Percentiles rank a stretch among this genome's conserved stretches.
These are phyloP conservation scores for Primulina tabacum DNA, from an alignment of 257 asterid genomes.

Conservation along the genomic window DNA sequence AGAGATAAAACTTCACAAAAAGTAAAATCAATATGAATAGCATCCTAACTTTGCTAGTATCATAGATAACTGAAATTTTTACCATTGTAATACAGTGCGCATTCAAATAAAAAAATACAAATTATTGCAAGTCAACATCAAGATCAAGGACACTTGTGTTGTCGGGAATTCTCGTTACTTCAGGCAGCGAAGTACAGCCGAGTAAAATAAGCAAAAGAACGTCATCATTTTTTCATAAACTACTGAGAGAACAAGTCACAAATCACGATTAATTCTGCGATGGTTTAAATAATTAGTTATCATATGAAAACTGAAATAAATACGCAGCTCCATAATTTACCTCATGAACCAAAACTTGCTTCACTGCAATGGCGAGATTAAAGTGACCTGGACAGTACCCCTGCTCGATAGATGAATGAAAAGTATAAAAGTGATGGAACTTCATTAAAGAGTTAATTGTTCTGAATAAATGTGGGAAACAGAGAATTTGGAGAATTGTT, in stretches of 20 bases:
- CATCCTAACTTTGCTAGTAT: background rate
- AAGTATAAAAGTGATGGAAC: conserved; percentile 7
- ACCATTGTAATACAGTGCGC: background rate
- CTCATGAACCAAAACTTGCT: conserved; percentile 91
- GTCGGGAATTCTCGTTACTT: background rate
- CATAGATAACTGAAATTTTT: background rate
- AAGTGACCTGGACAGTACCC: conserved; percentile 57
- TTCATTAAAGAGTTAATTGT: conserved; percentile 18
- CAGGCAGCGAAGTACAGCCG: background rate
- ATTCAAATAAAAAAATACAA: conserved; percentile 1
- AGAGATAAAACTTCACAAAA: background rate
- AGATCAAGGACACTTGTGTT: background rate
- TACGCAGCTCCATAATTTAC: conserved; percentile 34
- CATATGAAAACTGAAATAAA: background rate
- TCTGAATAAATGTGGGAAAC: conserved; percentile 11
- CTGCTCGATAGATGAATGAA: conserved; percentile 42
- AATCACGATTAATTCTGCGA: background rate
- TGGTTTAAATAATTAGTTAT: background rate
- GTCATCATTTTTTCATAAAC: background rate
- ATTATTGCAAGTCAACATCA: background rate
- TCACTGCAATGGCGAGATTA: conserved; percentile 67
- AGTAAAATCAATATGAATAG: background rate
- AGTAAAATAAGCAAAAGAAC: background rate
- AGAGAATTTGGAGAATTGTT: background rate
- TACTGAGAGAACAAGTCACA: background rate